A percentile compares a stretch with the other conserved stretches of the same genome.
Conservation (phyloP, 148 eudicot species). For the Pharnaceum exiguum region DNA sequence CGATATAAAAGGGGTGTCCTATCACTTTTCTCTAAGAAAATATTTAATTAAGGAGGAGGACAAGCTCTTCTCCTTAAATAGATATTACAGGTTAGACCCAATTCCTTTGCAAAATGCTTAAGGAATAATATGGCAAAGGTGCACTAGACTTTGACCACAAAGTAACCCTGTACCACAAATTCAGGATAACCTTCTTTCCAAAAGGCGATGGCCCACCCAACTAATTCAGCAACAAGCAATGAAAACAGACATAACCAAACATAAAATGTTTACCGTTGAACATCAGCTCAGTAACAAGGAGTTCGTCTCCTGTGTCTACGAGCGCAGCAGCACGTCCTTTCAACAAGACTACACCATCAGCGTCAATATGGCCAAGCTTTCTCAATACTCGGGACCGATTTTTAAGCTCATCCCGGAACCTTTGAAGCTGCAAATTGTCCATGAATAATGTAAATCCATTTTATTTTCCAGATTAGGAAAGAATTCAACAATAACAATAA, state of each 20-base stretch:
- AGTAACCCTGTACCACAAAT: too few species aligned
- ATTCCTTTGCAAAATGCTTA: too few species aligned
- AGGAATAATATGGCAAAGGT: too few species aligned
- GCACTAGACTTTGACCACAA: too few species aligned
- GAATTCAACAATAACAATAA: too few species aligned
- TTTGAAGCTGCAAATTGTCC: constrained; percentile 73
- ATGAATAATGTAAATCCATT: constrained; percentile 2
- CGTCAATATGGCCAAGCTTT: constrained; percentile 94
- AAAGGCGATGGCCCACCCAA: too few species aligned
- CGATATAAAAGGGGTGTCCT: too few species aligned
- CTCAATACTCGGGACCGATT: constrained; percentile 90
- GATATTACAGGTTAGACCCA: too few species aligned
- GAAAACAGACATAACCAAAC: neutral
- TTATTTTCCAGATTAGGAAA: neutral
- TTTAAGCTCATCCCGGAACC: constrained; percentile 89
- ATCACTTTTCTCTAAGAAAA: too few species aligned
- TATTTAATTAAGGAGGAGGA: too few species aligned
- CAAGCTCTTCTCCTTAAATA: too few species aligned
- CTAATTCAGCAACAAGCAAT: neutral
- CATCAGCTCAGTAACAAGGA: constrained; percentile 93
- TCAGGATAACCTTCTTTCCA: too few species aligned
- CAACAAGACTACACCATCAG: constrained; percentile 89
- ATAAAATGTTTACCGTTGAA: constrained; percentile 59
- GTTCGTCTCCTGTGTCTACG: constrained; percentile 96
- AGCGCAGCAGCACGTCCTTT: constrained; percentile 94